These are phyloP conservation scores for Adenanthera pavonina DNA, from an alignment of 306 rosid genomes.

Conservation along the genomic window DNA sequence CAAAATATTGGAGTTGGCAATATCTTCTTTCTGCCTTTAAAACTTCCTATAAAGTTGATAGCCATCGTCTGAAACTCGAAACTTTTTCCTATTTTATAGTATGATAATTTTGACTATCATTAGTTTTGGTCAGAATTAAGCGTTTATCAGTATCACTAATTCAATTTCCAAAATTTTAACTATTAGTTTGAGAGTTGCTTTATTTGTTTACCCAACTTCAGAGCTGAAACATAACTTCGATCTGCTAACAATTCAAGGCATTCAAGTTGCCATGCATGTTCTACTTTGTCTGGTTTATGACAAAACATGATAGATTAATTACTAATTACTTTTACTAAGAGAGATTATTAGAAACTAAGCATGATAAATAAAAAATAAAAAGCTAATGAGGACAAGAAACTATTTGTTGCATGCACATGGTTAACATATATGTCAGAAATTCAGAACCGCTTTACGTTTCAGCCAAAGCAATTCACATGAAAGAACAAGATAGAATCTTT, in stretches of 20 bases:
- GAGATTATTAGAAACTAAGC: background rate
- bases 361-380: background rate
- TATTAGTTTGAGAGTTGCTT: too few relatives aligned
- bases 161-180: too few relatives aligned
- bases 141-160: too few relatives aligned
- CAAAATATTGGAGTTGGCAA: background rate
- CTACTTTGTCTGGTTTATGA: background rate
- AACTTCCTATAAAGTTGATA: background rate
- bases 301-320: background rate
- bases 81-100: background rate
- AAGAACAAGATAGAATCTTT: background rate
- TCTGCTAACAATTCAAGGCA: background rate
- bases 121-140: too few relatives aligned
- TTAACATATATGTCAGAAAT: background rate
- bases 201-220: background rate
- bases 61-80: background rate
- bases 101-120: background rate
- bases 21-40: background rate
- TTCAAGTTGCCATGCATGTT: background rate
- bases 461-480: conserved; percentile 13
- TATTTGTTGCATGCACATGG: conserved; percentile 17
- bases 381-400: conserved; percentile 2
- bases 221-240: background rate
- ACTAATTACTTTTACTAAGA: background rate
- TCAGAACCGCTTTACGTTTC: conserved; percentile 6